Conservation (phyloP, 371 early-diverging fungal genomes). For the Rhizopus stolonifer region DNA sequence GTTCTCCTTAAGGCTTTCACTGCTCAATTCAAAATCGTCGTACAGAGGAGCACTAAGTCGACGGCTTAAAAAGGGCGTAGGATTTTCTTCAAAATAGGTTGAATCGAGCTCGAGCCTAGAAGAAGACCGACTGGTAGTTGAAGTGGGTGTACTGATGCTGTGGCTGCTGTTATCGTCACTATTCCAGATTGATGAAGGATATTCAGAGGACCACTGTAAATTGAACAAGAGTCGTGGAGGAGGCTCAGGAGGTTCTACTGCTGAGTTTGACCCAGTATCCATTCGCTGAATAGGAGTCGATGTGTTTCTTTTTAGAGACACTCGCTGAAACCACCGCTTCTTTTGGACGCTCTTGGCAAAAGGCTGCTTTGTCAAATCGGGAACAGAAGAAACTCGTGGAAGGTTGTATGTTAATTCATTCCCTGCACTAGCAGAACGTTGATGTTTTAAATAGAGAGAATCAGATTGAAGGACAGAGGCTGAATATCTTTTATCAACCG, state of each 20-base stretch:
- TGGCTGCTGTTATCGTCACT: conserved; percentile 3
- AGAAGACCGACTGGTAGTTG: conserved; percentile 1
- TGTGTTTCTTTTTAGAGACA: conserved; percentile 8
- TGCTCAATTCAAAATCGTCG: no score
- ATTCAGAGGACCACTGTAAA: conserved; percentile 15
- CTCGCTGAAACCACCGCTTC: conserved; percentile 16
- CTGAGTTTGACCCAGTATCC: conserved; percentile 12
- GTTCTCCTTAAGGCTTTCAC: no score
- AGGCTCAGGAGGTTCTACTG: conserved; percentile 25
- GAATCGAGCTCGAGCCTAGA: background rate
- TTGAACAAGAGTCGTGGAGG: conserved; percentile 23
- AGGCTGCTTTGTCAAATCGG: background rate
- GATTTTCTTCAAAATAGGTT: no score
- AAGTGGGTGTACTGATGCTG: conserved; percentile 5
- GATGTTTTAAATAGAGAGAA: background rate
- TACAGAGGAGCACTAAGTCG: background rate
- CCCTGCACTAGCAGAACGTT: conserved; percentile 3
- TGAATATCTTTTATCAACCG: conserved; percentile 6
- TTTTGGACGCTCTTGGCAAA: conserved; percentile 1
- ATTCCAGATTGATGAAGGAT: background rate
- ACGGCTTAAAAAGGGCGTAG: background rate
- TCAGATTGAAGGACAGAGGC: background rate
- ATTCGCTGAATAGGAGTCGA: conserved; percentile 12
- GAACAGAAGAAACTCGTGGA: background rate
- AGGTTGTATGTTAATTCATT: background rate